Evolutionary conservation across 2,329 filamentous ascomycete genomes (phyloP), one percentile per base, ranked within the genome.

Genomic region (Calonectria hawksworthii): DNA sequence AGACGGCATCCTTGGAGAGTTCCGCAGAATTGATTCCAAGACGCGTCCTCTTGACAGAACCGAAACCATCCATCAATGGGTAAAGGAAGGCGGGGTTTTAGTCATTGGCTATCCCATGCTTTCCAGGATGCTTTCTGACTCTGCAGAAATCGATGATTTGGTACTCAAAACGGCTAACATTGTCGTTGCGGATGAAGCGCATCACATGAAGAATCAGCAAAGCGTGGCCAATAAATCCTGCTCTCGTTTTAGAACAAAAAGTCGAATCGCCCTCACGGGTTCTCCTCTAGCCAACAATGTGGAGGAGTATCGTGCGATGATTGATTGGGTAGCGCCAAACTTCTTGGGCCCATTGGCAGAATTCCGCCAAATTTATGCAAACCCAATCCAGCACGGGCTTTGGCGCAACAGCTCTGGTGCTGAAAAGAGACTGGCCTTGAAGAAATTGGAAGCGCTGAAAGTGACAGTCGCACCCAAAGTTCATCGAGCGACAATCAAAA

Each of bases 201-300:
- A 98, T 82, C 87, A 85, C 28, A 85, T 98, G 82, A 98, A 97
- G 84, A 96, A 95, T 75, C 84, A 87, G 0, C 83, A 82, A 0
- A 87, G 92, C 0, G 84, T 87, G 26, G 85, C 93, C 41, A 87
- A 92, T 54, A 77, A 84, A 47, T 88, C 90, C 8, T 91, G 93
- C 26, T 86, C 86, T 2, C 83, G 86, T 14, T 93, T 98, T 81
- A 88, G 83, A 74, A 94, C 95, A 0, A 90, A 87, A 69, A 93
- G 90, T 74, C 92, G 96, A 14, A 94, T 98, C 77, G 96, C 95
- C 8, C 87, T 98, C 75, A 98, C 96, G 0, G 96, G 96, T 0
- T 96, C 96, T 0, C 96, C 96, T 0, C 87, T 98, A 67, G 93
- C 94, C 6, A 98, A 98, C 81, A 94, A 95, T 67, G 92, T 98